These are phyloP conservation scores for Talaromyces sp. DNA, from an alignment of 2,329 filamentous ascomycete genomes.

Conservation along the genomic window DNA sequence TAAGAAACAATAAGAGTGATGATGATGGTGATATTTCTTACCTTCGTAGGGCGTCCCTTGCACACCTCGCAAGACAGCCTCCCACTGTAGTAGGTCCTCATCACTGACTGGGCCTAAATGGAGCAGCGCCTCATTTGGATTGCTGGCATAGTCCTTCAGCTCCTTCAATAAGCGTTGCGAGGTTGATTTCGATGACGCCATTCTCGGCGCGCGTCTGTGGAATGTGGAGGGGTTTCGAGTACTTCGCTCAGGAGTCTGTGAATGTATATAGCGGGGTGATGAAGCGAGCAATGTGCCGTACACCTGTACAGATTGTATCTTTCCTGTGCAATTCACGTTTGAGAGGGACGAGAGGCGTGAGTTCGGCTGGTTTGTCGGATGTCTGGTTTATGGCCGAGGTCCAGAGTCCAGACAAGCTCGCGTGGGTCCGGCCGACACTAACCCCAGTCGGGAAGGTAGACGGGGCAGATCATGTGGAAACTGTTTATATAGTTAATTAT, in stretches of 20 bases:
- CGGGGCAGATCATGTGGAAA: background rate
- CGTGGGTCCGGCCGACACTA: background rate
- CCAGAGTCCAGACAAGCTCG: background rate
- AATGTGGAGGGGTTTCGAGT: background rate
- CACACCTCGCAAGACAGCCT: slow-evolving; percentile 58
- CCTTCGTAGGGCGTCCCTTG: slow-evolving; percentile 58
- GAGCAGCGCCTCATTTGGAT: slow-evolving; percentile 54
- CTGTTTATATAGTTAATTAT: background rate
- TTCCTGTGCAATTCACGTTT: slow-evolving; percentile 2
- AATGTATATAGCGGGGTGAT: background rate
- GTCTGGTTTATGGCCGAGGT: background rate
- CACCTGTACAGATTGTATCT: slow-evolving; percentile 1
- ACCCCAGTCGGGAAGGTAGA: background rate
- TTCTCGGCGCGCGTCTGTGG: slow-evolving; percentile 7
- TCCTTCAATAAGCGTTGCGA: slow-evolving; percentile 60
- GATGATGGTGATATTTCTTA: slow-evolving; percentile 19
- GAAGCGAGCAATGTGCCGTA: background rate
- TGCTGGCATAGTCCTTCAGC: slow-evolving; percentile 53
- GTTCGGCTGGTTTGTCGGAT: background rate
- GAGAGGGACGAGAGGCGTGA: background rate
- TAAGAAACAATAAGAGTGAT: background rate
- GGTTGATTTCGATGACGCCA: slow-evolving; percentile 29
- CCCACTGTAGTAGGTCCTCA: slow-evolving; percentile 55
- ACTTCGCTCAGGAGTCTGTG: background rate
- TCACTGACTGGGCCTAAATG: slow-evolving; percentile 55